Conservation (phyloP, 768 basidiomycete genomes). For the Phylloporus rhodoxanthus region DNA sequence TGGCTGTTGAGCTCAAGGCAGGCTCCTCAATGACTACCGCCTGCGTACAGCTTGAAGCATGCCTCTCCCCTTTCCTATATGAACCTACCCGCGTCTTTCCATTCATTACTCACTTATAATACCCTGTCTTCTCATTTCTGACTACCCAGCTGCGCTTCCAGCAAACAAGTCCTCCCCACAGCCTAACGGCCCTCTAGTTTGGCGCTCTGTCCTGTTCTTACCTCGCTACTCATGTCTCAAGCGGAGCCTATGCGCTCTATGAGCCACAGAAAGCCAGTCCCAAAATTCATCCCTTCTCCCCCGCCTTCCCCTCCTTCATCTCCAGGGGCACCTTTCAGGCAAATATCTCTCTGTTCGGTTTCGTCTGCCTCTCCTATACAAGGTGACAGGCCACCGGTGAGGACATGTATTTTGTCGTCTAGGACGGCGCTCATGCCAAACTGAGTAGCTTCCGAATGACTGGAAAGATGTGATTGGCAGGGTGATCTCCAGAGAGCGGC, state of each 20-base stretch:
- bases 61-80: conserved; percentile 27
- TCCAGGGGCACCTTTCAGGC: conserved; percentile 30
- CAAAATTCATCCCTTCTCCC: conserved; percentile 60
- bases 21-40: conserved; percentile 28
- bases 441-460: conserved; percentile 30
- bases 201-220: conserved; percentile 9
- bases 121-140: conserved; percentile 26
- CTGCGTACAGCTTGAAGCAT: conserved; percentile 30
- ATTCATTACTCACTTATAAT: conserved; percentile 28
- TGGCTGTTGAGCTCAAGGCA: conserved; percentile 33
- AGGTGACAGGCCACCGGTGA: conserved; percentile 30
- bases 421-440: conserved; percentile 3
- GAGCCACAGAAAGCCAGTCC: conserved; percentile 70
- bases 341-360: conserved; percentile 26
- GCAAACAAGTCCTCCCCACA: conserved; percentile 12
- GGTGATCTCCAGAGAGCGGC: conserved; percentile 28
- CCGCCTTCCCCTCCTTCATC: conserved; percentile 37
- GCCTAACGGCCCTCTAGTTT: conserved; percentile 6
- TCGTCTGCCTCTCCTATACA: conserved; percentile 16
- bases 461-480: conserved; percentile 33
- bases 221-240: conserved; percentile 21
- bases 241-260: conserved; percentile 33
- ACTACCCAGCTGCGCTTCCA: conserved; percentile 22
- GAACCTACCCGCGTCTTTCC: conserved; percentile 20
- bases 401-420: conserved; percentile 4